These are phyloP conservation scores for Cordyceps cicadae DNA, from an alignment of 2,329 filamentous ascomycete species.

Conservation along the genomic window DNA sequence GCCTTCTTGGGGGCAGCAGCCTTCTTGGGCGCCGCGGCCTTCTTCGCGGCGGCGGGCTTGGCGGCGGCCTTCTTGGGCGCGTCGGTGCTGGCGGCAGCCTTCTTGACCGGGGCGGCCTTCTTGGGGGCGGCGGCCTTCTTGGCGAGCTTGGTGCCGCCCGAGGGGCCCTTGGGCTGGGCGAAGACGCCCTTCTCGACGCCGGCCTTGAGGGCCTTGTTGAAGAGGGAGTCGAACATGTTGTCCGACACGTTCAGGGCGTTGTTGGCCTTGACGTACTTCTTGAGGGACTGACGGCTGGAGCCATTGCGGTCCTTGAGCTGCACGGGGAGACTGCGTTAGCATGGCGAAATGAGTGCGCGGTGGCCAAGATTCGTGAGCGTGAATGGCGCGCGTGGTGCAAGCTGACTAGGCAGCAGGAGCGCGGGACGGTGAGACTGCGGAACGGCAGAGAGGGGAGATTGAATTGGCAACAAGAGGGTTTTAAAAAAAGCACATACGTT, in stretches of 20 bases:
- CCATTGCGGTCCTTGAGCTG: conserved; percentile 57
- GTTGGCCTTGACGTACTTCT: conserved; percentile 53
- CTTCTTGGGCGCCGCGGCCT: too few species aligned
- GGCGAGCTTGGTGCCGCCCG: conserved; percentile 78
- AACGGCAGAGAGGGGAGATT: conserved; percentile 13
- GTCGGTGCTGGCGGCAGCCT: conserved; percentile 23
- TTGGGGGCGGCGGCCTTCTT: conserved; percentile 56
- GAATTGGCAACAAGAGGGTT: conserved; percentile 17
- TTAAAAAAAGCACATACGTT: conserved; percentile 40
- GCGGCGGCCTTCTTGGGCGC: conserved; percentile 35
- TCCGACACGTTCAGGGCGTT: conserved; percentile 40
- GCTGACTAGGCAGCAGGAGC: conserved; percentile 7
- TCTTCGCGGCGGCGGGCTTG: conserved; percentile 21
- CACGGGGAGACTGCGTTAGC: conserved; percentile 18
- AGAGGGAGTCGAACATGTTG: conserved; percentile 60
- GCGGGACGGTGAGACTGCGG: conserved; percentile 12
- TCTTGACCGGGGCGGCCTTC: conserved; percentile 26
- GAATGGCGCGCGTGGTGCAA: background rate
- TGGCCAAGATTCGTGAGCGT: conserved; percentile 8
- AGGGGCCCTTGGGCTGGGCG: conserved; percentile 82
- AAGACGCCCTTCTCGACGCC: conserved; percentile 85
- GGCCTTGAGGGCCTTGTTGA: conserved; percentile 75
- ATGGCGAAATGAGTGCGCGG: conserved; percentile 24
- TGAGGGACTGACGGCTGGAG: conserved; percentile 52
- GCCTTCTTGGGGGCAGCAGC: too few species aligned